Base-by-base conservation (phyloP, 352 stramenopile species). In the Phytophthora multivora region DNA sequence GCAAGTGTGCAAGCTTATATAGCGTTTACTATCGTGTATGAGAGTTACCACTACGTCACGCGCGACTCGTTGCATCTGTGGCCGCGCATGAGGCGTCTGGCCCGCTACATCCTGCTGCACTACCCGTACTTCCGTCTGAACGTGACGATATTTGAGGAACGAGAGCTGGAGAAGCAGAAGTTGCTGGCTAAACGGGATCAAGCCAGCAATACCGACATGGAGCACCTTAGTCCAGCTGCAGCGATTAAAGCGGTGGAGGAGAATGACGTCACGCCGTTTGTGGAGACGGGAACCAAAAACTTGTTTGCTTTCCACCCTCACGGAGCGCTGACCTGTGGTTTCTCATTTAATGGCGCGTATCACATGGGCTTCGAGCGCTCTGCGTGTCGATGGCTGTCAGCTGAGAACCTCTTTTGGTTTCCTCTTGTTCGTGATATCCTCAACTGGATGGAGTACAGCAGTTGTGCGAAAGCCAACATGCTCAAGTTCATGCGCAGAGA, bases 361-460 rank as follows among this genome's bases (percentile, higher is more conserved):
- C 69, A 88, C 45, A 63, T 63, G 47, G 66, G 69, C 6, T 93
- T 87, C 28, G 63, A 74, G 6, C 46, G 80, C 18, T 75, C 74
- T 26, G 59, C 83, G 19, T 67, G 73, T 19, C 61, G 62, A 13
- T 93, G 83, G 83, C 68, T 93, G 38, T 80, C 86, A n/a, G 69
- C 83, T 8, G 76, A 88, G 26, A 86, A 79, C 45, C 55, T 93
- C 18, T 91, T 91, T 43, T 79, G 73, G 68, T 80, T 91, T 61
- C 83, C 83, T 0, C 19, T 79, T 11, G 54, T 91, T 50, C 71
- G 81, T 6, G 78, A 93, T 42, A 59, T 91, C 26, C 69, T 90
- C 23, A 61, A 69, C 33, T 93, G 83, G 83, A 78, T 81, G 47
- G 69, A 82, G 33, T 88, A 84, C 48, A 68, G 68, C 39, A 69